Conservation (phyloP, 176 grass and related monocot species). For the Alopecurus myosuroides region DNA sequence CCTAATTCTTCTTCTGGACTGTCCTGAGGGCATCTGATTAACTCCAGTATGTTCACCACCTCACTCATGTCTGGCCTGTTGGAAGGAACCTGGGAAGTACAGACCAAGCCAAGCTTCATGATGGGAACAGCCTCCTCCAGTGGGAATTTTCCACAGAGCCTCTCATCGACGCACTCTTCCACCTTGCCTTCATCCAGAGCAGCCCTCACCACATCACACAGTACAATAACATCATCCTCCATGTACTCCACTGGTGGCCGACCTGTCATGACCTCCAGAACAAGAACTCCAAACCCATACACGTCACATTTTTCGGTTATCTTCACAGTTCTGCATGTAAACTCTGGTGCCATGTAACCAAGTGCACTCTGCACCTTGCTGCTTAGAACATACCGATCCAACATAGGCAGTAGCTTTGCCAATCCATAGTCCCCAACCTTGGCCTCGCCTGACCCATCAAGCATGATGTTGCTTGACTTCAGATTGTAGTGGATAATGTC, state of each 20-base stretch:
- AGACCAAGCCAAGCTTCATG: slow-evolving; percentile 89
- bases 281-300: slow-evolving; percentile 85
- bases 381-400: slow-evolving; percentile 90
- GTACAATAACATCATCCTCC: slow-evolving; percentile 89
- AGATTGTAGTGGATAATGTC: slow-evolving; percentile 97
- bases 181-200: slow-evolving; percentile 87
- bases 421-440: slow-evolving; percentile 93
- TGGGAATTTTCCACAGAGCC: slow-evolving; percentile 82
- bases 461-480: slow-evolving; percentile 89
- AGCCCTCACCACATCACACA: slow-evolving; percentile 84
- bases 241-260: slow-evolving; percentile 90
- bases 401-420: slow-evolving; percentile 96
- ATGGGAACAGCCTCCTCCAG: slow-evolving; percentile 81
- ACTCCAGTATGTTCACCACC: slow-evolving; percentile 95
- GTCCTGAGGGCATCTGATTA: slow-evolving; percentile 97
- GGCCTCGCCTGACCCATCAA: slow-evolving; percentile 72
- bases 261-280: slow-evolving; percentile 83
- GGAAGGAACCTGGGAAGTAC: slow-evolving; percentile 93
- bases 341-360: slow-evolving; percentile 98
- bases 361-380: slow-evolving; percentile 96
- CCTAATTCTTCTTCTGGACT: slow-evolving; percentile 72
- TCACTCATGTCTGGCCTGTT: slow-evolving; percentile 94
- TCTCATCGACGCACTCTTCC: slow-evolving; percentile 86
- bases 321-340: slow-evolving; percentile 92
- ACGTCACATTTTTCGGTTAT: slow-evolving; percentile 96